Percentiles rank a stretch among this genome's conserved stretches.
These are phyloP conservation scores for Leccinum obscurum DNA, from an alignment of 768 basidiomycete genomes.

Conservation along the genomic window DNA sequence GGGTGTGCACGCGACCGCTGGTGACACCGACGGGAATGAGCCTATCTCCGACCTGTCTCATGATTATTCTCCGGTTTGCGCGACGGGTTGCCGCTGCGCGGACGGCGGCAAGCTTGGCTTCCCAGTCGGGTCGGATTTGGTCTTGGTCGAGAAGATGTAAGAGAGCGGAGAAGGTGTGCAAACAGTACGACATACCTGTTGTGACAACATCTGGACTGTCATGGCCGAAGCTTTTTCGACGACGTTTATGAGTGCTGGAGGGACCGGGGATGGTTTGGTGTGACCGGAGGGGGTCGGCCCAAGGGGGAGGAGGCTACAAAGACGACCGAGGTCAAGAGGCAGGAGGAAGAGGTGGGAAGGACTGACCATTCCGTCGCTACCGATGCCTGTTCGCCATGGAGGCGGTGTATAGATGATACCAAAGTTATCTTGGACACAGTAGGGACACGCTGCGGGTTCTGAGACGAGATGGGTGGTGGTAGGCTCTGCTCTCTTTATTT, in stretches of 20 bases:
- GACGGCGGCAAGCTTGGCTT: slow-evolving; percentile 90
- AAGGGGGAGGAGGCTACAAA: slow-evolving; percentile 41
- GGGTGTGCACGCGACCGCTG: slow-evolving; percentile 76
- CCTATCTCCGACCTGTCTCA: slow-evolving; percentile 97
- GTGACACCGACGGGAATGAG: slow-evolving; percentile 97
- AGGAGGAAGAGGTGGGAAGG: neutral
- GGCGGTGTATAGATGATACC: slow-evolving; percentile 88
- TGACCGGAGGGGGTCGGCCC: slow-evolving; percentile 55
- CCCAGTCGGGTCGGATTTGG: slow-evolving; percentile 98
- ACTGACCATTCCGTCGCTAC: slow-evolving; percentile 69
- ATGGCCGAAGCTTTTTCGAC: slow-evolving; percentile 85
- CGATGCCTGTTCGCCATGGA: slow-evolving; percentile 77
- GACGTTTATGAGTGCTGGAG: slow-evolving; percentile 61
- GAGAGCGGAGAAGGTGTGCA: slow-evolving; percentile 9
- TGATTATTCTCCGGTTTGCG: slow-evolving; percentile 94
- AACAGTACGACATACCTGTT: slow-evolving; percentile 55
- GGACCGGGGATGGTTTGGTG: slow-evolving; percentile 40
- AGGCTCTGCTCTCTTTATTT: slow-evolving; percentile 96
- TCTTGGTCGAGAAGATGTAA: slow-evolving; percentile 47
- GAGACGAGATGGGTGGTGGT: slow-evolving; percentile 94
- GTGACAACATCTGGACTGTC: slow-evolving; percentile 91
- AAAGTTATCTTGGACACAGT: slow-evolving; percentile 97
- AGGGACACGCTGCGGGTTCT: slow-evolving; percentile 96
- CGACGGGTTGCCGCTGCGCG: slow-evolving; percentile 94
- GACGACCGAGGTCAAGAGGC: slow-evolving; percentile 1